Evolutionary conservation across 768 basidiomycete genomes (phyloP), one percentile per base, ranked within the genome.

Genomic region (Suillus tomentosus): DNA sequence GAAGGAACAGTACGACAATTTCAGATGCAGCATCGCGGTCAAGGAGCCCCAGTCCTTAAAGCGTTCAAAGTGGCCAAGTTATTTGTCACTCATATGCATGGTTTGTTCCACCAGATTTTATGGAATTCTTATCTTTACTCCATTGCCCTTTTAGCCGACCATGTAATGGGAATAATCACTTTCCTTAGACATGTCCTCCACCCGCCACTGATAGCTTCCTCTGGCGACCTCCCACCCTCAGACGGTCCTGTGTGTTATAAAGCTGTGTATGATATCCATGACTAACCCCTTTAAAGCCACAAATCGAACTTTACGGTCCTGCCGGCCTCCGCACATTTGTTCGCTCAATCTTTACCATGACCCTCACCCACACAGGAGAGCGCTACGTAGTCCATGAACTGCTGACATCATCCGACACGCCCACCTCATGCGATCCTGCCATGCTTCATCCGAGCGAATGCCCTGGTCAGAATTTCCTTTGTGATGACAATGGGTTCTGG

Each of bases 31-130:
- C 85, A 87, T n/a, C 69, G 66, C 55, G 62, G 68, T 39, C 64
- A 69, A 68, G 66, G 66, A 48, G 62, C 74, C 66, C 56, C 68
- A 70, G 47, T 69, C 57, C 69, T 87, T 62, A 81, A 79, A 69
- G 70, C 81, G 19, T 79, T 72, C 42, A 84, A 77, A 63, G 79
- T 94, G 36, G 75, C 77, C 3, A 91, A 89, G 70, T 82, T 95
- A 51, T 94, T 95, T 73, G 80, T 95, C 60, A 94, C 93, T 2
- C 94, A 94, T 69, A 87, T 94, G 85, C 93, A 95, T 70, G 85
- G 93, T 88, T 70, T 55, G 77, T 69, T 56, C 51, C 39, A 24
- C 47, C 55, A 9, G 17, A 67, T 40, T n/a, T 27, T 45, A 14
- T 15, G 9, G 9, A 3, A 37, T 48, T 48, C 17, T 48, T 39